These are phyloP conservation scores for Tarenaya hassleriana DNA, from an alignment of 345 rosid species.

Conservation along the genomic window DNA sequence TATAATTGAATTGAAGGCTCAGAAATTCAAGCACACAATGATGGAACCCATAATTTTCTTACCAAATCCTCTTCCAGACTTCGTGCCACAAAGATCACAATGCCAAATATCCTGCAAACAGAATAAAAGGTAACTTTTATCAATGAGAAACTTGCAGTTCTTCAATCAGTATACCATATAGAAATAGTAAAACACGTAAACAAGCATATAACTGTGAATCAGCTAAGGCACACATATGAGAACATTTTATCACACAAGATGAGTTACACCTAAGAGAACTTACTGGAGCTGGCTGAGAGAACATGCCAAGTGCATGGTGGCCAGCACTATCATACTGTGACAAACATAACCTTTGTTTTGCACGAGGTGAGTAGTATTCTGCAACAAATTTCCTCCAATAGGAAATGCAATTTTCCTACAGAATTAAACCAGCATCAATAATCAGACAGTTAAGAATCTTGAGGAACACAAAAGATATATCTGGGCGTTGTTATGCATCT, in stretches of 20 bases:
- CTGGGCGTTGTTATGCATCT: background rate
- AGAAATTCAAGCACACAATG: background rate
- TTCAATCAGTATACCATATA: background rate
- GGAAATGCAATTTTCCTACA: constrained; percentile 77
- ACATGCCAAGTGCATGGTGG: constrained; percentile 86
- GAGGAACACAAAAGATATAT: background rate
- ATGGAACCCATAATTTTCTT: constrained; percentile 14
- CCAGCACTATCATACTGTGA: constrained; percentile 79
- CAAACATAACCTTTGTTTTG: constrained; percentile 93
- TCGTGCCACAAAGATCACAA: constrained; percentile 32
- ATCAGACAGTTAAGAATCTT: constrained; percentile 1
- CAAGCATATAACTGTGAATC: background rate
- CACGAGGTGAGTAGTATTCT: constrained; percentile 88
- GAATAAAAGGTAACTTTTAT: background rate
- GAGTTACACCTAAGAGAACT: constrained; percentile 24
- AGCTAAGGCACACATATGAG: background rate
- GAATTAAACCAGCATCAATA: constrained; percentile 22
- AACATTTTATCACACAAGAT: background rate
- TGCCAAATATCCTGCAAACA: constrained; percentile 32
- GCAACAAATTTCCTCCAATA: constrained; percentile 95
- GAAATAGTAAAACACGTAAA: background rate
- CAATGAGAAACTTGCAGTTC: too few relatives aligned
- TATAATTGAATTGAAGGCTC: constrained; percentile 9
- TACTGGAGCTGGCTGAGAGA: constrained; percentile 91
- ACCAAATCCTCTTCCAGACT: constrained; percentile 36